Evolutionary conservation across 169 alveolate genomes (phyloP).

Genomic region (Plasmodium relictum): DNA sequence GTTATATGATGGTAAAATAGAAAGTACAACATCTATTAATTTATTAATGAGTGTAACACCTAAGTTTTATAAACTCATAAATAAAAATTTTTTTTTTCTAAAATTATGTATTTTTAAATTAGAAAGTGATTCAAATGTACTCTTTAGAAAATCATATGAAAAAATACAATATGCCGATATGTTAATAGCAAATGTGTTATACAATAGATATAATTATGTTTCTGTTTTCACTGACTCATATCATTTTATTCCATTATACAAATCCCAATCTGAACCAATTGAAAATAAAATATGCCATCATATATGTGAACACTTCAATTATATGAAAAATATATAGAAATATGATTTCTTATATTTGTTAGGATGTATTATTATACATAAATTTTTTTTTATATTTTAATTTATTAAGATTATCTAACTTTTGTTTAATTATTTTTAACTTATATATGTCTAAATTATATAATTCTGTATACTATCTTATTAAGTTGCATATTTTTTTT

Average conservation of each 20-base stretch:
- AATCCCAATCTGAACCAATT: conserved; percentile 2
- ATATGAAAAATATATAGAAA: too few species aligned
- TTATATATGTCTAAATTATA: too few species aligned
- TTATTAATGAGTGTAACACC: conserved; percentile 38
- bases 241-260: conserved; percentile 11
- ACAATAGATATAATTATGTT: conserved; percentile 16
- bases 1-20: conserved; percentile 41
- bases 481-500: too few species aligned
- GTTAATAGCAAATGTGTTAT: conserved; percentile 43
- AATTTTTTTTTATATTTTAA: too few species aligned
- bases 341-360: too few species aligned
- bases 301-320: conserved; percentile 14
- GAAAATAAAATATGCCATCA: conserved; percentile 28
- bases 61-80: conserved; percentile 29
- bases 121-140: conserved; percentile 28
- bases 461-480: too few species aligned
- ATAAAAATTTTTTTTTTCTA: conserved; percentile 21
- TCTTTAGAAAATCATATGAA: conserved; percentile 20
- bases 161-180: conserved; percentile 31
- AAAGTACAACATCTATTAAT: conserved; percentile 16
- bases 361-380: too few species aligned
- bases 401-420: too few species aligned
- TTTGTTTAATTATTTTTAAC: too few species aligned
- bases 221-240: conserved; percentile 16
- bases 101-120: conserved; percentile 41